Evolutionary conservation across 179 eudicot species (phyloP).

Genomic region (Pouteria campechiana): DNA sequence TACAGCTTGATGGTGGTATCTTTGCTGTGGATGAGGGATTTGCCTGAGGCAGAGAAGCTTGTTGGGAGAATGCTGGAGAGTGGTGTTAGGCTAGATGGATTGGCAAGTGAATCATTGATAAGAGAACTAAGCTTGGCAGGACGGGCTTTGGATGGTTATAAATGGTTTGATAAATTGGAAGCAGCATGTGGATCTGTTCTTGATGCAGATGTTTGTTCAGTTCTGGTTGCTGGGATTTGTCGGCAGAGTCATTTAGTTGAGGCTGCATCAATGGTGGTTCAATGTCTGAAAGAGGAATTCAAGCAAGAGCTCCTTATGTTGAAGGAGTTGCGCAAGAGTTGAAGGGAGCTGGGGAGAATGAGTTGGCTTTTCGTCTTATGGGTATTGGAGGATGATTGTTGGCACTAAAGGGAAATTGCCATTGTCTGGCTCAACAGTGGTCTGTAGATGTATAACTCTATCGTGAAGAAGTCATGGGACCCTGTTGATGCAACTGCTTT

Average conservation of each 20-base stretch:
- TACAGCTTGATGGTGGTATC: conserved; percentile 51
- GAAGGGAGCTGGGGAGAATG: conserved; percentile 17
- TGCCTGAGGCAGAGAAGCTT: conserved; percentile 51
- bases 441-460: too few species aligned
- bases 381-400: conserved; percentile 1
- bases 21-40: conserved; percentile 25
- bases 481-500: too few species aligned
- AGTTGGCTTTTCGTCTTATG: conserved; percentile 21
- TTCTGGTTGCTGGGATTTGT: conserved; percentile 53
- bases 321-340: conserved; percentile 13
- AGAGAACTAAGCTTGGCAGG: conserved; percentile 33
- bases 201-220: conserved; percentile 51
- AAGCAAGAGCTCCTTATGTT: conserved; percentile 16
- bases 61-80: conserved; percentile 47
- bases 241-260: conserved; percentile 22
- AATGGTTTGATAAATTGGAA: conserved; percentile 31
- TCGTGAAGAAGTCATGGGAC: too few species aligned
- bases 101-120: conserved; percentile 44
- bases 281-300: conserved; percentile 36
- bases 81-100: conserved; percentile 44
- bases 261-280: conserved; percentile 27
- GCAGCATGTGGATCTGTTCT: conserved; percentile 25
- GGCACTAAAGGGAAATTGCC: too few species aligned
- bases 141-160: conserved; percentile 46
- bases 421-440: too few species aligned